Base-by-base conservation (phyloP, 306 rosid species). In the Calophaca sinica region DNA sequence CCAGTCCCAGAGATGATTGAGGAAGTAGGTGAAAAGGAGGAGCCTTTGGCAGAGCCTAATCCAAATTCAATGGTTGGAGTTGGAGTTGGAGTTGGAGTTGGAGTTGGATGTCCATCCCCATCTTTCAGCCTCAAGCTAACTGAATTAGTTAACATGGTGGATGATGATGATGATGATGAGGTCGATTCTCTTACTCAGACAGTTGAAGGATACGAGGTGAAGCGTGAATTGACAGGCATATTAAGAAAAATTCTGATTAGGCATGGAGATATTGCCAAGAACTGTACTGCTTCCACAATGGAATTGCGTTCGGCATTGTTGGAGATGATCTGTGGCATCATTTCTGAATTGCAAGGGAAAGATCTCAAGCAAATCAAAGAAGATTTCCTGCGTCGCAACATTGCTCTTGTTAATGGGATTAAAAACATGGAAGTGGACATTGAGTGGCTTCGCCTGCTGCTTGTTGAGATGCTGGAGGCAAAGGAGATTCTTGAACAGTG, bases 401-500 rank as follows among this genome's bases (percentile, higher is more conserved):
- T 77, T 45, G 42, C 0, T 11, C 61, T 32, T 15, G 74, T 39
- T 1, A 45, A 54, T 10, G 74, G 44, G 3, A 15, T 68, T 0
- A 45, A 35, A 45, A 35, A 7, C 15, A 7, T 32, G 8, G 36
- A 67, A 14, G 50, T 66, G 9, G 64, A 67, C 9, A 29, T 49
- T 50, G 63, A 32, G 38, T 49, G 81, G 76, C 76, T 69, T 49
- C 64, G 28, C 7, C 2, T 5, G n/a, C 49, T 64, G 6, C 33
- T 78, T n/a, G 7, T 3, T 39, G 58, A 60, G 28, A 69, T 78
- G n/a, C 64, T 60, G 10, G 58, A 78, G 57, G 77, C 57, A 49
- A 70, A 13, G 29, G 36, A 50, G 57, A 6, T 28, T 13, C 3
- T 60, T 3, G 6, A 9, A 39, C 57, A 70, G 4, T 39, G 9